phyloP scores from a whole-genome alignment of 2,329 filamentous ascomycete species.

The Rhynchosporium secalis region DNA sequence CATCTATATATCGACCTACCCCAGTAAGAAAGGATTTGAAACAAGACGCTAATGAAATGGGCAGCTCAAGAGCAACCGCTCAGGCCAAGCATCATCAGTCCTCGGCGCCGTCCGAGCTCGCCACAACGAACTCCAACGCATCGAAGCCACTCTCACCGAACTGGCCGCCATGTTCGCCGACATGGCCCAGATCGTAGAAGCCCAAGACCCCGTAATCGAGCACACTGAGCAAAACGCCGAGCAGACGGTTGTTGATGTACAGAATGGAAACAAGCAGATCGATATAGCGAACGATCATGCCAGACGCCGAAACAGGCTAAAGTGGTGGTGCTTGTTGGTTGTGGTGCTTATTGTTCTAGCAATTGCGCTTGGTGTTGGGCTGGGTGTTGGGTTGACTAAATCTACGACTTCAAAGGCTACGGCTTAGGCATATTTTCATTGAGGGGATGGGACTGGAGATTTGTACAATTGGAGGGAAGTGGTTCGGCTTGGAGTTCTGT shows the following conservation, averaged over 20 bases:
- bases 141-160: conserved; percentile 73
- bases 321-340: conserved; percentile 76
- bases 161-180: conserved; percentile 71
- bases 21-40: not conserved
- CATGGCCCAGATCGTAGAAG: conserved; percentile 71
- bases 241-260: conserved; percentile 64
- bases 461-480: conserved; percentile 3
- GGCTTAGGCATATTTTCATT: not conserved
- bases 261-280: conserved; percentile 69
- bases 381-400: conserved; percentile 40
- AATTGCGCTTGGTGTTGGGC: conserved; percentile 53
- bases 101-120: conserved; percentile 78
- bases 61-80: conserved; percentile 73
- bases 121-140: conserved; percentile 80
- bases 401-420: conserved; percentile 13
- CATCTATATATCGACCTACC: conserved; percentile 1
- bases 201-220: conserved; percentile 66
- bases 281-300: conserved; percentile 67
- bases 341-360: conserved; percentile 58
- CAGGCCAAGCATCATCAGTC: conserved; percentile 69
- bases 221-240: conserved; percentile 65
- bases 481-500: conserved; percentile 10
- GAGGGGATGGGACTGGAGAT: not conserved
- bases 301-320: conserved; percentile 68
- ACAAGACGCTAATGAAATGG: conserved; percentile 23